phyloP scores from a whole-genome alignment of 192 early-diverging fungal genomes.

The Coemansia sp. region DNA sequence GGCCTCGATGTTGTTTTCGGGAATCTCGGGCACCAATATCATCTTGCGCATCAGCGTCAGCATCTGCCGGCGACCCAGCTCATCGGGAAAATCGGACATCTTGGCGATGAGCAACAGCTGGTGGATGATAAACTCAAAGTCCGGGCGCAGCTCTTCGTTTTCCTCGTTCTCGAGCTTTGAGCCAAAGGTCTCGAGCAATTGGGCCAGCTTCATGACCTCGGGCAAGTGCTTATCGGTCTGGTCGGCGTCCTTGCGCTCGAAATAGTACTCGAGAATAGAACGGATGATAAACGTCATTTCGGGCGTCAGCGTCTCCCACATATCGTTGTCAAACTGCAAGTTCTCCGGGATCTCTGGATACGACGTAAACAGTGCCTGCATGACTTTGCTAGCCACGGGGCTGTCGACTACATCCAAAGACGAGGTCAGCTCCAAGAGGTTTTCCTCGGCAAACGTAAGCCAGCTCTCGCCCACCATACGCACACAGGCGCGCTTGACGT shows the following conservation, averaged over 20 bases:
- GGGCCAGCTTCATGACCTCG: constrained; percentile 65
- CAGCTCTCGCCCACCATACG: constrained; percentile 72
- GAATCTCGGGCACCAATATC: constrained; percentile 73
- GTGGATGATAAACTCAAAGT: constrained; percentile 57
- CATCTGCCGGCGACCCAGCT: constrained; percentile 85
- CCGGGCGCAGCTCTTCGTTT: constrained; percentile 52
- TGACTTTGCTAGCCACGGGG: constrained; percentile 63
- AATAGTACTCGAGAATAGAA: constrained; percentile 51
- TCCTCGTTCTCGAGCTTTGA: constrained; percentile 46
- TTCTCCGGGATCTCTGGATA: constrained; percentile 70
- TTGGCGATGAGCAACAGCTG: constrained; percentile 77
- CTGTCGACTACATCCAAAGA: constrained; percentile 75
- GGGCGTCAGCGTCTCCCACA: constrained; percentile 60
- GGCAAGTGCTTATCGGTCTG: constrained; percentile 70
- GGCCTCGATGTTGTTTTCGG: constrained; percentile 74
- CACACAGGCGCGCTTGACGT: constrained; percentile 76
- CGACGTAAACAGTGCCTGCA: constrained; percentile 66
- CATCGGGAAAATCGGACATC: constrained; percentile 84
- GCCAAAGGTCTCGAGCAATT: constrained; percentile 51
- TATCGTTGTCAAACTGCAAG: constrained; percentile 61
- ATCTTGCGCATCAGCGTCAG: constrained; percentile 79
- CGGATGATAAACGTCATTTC: constrained; percentile 60
- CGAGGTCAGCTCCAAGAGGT: constrained; percentile 75
- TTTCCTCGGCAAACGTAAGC: constrained; percentile 76
- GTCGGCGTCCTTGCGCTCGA: constrained; percentile 61